Evolutionary conservation across 768 basidiomycete genomes (phyloP).

Genomic region (Boletellus ananas): DNA sequence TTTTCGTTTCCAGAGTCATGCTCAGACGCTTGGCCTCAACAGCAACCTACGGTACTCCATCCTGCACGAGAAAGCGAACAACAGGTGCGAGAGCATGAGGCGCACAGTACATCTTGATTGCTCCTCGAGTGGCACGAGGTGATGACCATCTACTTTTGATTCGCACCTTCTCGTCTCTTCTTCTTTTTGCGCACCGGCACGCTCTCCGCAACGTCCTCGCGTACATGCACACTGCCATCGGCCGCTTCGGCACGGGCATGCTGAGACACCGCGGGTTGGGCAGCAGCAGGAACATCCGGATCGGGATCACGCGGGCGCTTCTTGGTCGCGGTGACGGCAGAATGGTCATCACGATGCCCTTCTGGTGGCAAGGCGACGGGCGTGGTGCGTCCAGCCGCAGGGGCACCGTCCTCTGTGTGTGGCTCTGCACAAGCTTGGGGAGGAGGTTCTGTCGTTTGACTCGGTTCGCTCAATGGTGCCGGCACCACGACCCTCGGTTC

Average conservation of each 20-base stretch:
- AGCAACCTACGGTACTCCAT: no score
- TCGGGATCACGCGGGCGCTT: slow-evolving; percentile 25
- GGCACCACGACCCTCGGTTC: slow-evolving; percentile 68
- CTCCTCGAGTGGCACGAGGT: no score
- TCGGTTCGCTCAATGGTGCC: background rate
- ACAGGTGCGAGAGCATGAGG: no score
- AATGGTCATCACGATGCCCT: background rate
- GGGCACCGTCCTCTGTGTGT: background rate
- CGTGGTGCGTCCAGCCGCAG: background rate
- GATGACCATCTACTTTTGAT: no score
- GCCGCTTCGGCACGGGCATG: background rate
- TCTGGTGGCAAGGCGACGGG: background rate
- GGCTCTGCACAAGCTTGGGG: background rate
- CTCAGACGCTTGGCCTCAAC: no score
- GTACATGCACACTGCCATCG: background rate
- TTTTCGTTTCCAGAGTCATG: no score
- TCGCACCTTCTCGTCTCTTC: slow-evolving; percentile 8
- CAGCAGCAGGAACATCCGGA: background rate
- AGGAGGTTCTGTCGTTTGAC: background rate
- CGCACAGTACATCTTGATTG: no score
- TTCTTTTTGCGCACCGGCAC: slow-evolving; percentile 21
- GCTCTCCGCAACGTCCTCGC: background rate
- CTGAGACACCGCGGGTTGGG: background rate
- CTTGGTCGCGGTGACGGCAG: background rate
- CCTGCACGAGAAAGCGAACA: no score